Evolutionary conservation across 176 grass and related monocot species (phyloP), one percentile per base, ranked within the genome.

Genomic region (Aegilops tauschii): DNA sequence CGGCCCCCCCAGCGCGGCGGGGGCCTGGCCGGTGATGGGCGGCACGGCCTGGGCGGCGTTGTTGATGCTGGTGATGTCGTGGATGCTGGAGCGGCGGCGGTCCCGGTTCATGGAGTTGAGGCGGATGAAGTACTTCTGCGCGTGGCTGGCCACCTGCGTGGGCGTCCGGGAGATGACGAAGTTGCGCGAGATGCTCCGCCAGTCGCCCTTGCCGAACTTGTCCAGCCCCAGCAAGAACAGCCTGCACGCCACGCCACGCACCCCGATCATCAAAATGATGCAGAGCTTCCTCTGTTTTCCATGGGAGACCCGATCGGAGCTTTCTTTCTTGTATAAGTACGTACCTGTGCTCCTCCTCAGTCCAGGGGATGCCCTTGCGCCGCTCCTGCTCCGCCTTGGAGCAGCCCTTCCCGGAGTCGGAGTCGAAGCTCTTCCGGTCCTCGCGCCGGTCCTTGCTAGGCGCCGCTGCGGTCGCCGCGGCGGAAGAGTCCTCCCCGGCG

Each of bases 91-190:
- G 72, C 97, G 89, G 31, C 97, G 86, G 5, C 97, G 90, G 58
- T 99, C 97, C 34, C 97, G 83, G 85, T 92, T 99, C 87, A 94
- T 94, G 49, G 97, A 99, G 85, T 94, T 96, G 52, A 94, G 80
- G 37, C 97, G 92, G 89, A 96, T 96, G 85, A 99, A 99, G 87
- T 99, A 96, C 67, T 99, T 99, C 82, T 99, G 97, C 4, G 97
- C 97, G 82, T 96, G 97, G 82, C 94, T 96, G 9, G 97, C 97
- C 37, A 99, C 97, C 88, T 99, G 97, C 83, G 97, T 97, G 12
- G 97, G 97, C 32, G 97, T 96, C 72, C 97, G 91, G 16, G 97
- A 99, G 74, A 92, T 92, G 67, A 99, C 94, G 59, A 94, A 99
- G 74, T 96, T 99, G 71, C 97, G 90, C 23, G 97, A 99, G 87